A percentile compares a stretch with the other conserved stretches of the same genome.
phyloP scores from a whole-genome alignment of 257 asterid genomes.

The Nicotiana sylvestris region DNA sequence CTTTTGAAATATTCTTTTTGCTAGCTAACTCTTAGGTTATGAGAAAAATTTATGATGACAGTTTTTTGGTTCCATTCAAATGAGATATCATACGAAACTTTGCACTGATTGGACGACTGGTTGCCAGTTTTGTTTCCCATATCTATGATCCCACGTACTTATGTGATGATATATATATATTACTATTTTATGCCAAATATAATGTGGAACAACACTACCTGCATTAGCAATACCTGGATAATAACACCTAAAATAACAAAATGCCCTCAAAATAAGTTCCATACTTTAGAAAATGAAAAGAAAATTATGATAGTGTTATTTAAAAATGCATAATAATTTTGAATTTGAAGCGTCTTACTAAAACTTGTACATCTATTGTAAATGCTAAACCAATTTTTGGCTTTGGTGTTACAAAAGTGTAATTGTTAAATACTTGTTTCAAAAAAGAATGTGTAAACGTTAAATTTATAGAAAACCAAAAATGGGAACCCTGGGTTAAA shows the following conservation, averaged over 20 bases:
- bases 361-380: background rate
- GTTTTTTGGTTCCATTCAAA: background rate
- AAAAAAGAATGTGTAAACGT: no score
- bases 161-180: background rate
- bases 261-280: background rate
- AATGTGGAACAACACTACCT: background rate
- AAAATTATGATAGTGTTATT: background rate
- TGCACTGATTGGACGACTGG: background rate
- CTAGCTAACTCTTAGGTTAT: background rate
- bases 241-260: background rate
- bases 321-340: background rate
- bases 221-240: background rate
- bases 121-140: background rate
- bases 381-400: background rate
- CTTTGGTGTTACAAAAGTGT: background rate
- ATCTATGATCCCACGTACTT: background rate
- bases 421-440: no score
- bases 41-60: background rate
- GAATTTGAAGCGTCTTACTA: background rate
- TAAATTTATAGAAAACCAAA: background rate
- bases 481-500: background rate
- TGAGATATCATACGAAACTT: background rate
- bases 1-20: background rate
- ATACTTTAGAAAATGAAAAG: background rate
- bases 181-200: background rate